phyloP scores from a whole-genome alignment of 2,329 filamentous ascomycete genomes.

The Zymoseptoria brevis region DNA sequence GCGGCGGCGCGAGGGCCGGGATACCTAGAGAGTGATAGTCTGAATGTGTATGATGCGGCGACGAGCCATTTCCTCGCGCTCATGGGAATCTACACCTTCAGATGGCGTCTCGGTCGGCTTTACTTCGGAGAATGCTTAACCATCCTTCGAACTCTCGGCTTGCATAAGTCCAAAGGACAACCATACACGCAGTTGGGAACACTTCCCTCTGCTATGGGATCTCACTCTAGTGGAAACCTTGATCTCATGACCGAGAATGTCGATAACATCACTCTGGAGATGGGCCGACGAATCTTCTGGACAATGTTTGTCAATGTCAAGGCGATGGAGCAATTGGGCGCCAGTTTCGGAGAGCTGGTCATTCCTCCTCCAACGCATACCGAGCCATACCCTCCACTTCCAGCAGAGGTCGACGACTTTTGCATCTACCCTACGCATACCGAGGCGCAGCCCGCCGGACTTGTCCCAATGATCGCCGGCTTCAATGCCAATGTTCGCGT shows the following conservation, averaged over 20 bases:
- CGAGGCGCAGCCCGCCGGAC: conserved; percentile 58
- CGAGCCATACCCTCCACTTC: conserved; percentile 70
- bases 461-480: conserved; percentile 63
- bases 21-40: conserved; percentile 46
- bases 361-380: conserved; percentile 69
- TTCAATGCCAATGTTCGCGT: conserved; percentile 75
- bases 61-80: conserved; percentile 70
- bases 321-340: conserved; percentile 67
- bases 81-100: conserved; percentile 58
- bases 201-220: conserved; percentile 30
- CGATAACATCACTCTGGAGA: conserved; percentile 44
- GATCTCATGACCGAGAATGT: conserved; percentile 30
- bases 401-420: conserved; percentile 75
- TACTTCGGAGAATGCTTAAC: conserved; percentile 67
- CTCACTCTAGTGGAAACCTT: conserved; percentile 30
- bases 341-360: conserved; percentile 61
- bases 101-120: conserved; percentile 58
- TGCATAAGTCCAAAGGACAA: conserved; percentile 48
- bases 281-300: conserved; percentile 65
- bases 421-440: conserved; percentile 67
- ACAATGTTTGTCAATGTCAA: conserved; percentile 67
- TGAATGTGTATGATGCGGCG: conserved; percentile 55
- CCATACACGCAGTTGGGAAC: conserved; percentile 32
- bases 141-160: conserved; percentile 59
- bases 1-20: conserved; percentile 56